Conservation (phyloP, 2,329 filamentous ascomycete species). For the Fusarium heterosporum region DNA sequence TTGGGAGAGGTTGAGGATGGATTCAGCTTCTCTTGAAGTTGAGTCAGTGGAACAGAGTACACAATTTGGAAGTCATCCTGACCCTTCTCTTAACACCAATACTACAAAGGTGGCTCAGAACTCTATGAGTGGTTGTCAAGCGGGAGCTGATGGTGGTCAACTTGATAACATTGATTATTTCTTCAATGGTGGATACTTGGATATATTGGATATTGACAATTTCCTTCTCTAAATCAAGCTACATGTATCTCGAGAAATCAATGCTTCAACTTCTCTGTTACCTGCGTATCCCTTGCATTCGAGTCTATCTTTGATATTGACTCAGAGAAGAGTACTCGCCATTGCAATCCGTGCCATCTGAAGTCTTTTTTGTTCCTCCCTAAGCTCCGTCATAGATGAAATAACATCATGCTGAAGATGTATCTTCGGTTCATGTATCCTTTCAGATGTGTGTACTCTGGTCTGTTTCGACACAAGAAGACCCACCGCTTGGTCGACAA, state of each 20-base stretch:
- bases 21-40: not conserved
- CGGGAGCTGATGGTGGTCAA: not conserved
- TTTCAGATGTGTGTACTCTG: not conserved
- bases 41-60: not conserved
- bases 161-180: conserved; percentile 29
- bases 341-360: not conserved
- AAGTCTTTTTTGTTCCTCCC: not conserved
- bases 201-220: conserved; percentile 23
- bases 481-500: not conserved
- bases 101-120: not conserved
- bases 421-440: not conserved
- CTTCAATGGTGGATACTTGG: conserved; percentile 30
- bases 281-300: not conserved
- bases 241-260: not conserved
- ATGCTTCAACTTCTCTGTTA: not conserved
- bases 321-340: not conserved
- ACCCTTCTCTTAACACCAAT: not conserved
- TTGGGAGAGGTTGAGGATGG: conserved; percentile 19
- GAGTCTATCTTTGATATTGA: too few species aligned
- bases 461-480: not conserved
- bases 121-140: not conserved
- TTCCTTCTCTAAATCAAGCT: conserved; percentile 6
- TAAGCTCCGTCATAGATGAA: not conserved
- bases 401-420: not conserved
- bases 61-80: not conserved